Percentiles rank a stretch among this genome's conserved stretches.
These are phyloP conservation scores for Calonectria hongkongensis DNA, from an alignment of 2,329 filamentous ascomycete genomes.

Conservation along the genomic window DNA sequence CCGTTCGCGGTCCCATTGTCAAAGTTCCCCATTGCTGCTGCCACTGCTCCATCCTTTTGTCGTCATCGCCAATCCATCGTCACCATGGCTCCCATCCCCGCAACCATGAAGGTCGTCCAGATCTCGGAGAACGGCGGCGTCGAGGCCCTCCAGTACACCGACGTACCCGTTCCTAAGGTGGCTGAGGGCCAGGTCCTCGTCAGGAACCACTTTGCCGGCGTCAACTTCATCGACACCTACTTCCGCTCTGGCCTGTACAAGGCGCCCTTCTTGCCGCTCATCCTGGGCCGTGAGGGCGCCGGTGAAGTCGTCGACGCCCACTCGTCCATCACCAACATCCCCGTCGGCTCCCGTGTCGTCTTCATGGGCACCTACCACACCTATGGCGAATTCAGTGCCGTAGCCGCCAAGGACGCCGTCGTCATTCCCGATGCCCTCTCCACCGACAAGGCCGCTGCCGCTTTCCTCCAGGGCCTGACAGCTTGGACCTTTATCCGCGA, in stretches of 20 bases:
- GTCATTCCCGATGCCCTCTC: constrained; percentile 78
- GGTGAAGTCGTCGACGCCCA: constrained; percentile 81
- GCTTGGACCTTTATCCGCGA: constrained; percentile 87
- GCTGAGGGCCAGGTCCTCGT: constrained; percentile 85
- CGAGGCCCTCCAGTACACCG: constrained; percentile 83
- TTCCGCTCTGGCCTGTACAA: constrained; percentile 90
- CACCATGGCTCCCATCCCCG: constrained; percentile 83
- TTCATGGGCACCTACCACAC: constrained; percentile 73
- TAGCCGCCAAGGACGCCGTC: constrained; percentile 72
- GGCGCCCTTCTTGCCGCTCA: constrained; percentile 79
- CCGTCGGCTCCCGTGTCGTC: constrained; percentile 81
- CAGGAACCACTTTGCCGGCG: constrained; percentile 85
- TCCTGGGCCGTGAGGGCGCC: constrained; percentile 86
- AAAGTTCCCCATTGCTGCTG: neutral
- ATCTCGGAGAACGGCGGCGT: constrained; percentile 79
- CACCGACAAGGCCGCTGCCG: constrained; percentile 79
- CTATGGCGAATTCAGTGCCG: constrained; percentile 75
- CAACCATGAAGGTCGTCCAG: constrained; percentile 81
- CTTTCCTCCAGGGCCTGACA: constrained; percentile 88
- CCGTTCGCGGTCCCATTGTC: neutral
- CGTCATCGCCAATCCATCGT: constrained; percentile 39
- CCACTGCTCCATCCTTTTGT: neutral
- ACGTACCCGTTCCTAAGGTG: constrained; percentile 80
- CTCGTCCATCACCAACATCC: constrained; percentile 71
- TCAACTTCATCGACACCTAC: constrained; percentile 95